Base-by-base conservation (phyloP, 768 basidiomycete genomes). In the Suillus brevipes region DNA sequence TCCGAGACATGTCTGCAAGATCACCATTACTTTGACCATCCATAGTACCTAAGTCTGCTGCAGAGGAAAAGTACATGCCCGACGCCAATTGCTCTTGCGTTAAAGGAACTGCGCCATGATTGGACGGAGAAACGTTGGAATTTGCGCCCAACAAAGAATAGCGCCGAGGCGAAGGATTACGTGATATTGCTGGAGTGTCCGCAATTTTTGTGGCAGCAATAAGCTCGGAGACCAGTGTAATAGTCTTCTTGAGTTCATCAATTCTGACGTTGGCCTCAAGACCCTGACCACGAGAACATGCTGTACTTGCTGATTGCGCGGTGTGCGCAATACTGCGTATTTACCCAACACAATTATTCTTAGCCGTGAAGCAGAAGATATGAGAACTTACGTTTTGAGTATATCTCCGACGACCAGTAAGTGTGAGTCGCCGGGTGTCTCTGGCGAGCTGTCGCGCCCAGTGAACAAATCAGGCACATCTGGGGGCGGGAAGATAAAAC, bases 261-360 rank as follows among this genome's bases (percentile, higher is more conserved):
- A 88, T 82, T 69, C 83, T 84, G 36, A 73, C 79, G 47, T 79
- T 79, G 7, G 84, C 83, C 68, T 84, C 82, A 9, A 78, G 66
- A 59, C 80, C 80, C 67, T 84, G 82, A n/a, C 76, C 82, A 18
- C 74, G 66, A 36, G 77, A 78, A 66, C 84, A 87, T 40, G 83
- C 82, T 45, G 80, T 79, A 49, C 81, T 84, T 50, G 86, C 87
- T 52, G 85, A 84, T 61, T 82, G 80, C 45, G 87, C 87, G 18
- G 86, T 87, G 62, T 84, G 81, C 49, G 84, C 85, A 68, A 89
- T 87, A 73, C 88, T 89, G 70, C 49, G 67, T 62, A 66, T 64
- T 61, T 71, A 66, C 66, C 64, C 67, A 65, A 59, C 12, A 59
- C 18, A 40, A 59, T 42, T 59, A 59, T 42, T 40, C 58, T 28